Evolutionary conservation across 2,329 filamentous ascomycete species (phyloP), one percentile per base, ranked within the genome.

Genomic region (Colletotrichum euphorbiae): DNA sequence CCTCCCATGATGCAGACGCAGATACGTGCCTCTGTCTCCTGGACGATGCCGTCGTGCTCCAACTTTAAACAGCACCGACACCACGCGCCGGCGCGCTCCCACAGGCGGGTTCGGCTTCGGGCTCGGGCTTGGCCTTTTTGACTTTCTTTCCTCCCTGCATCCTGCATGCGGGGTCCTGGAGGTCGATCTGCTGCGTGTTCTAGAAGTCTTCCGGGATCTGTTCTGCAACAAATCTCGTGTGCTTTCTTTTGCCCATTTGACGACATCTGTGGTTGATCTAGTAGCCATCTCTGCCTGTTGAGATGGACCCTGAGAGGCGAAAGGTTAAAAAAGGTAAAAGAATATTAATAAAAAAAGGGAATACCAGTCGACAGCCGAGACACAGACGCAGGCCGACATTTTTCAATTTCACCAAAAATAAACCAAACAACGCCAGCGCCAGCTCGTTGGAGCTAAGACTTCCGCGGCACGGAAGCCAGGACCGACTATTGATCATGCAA

Each of bases 141-240:
- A 19, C 51, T 54, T 51, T 48, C n/a, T 33, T 36, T 43, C 24
- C 65, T 65, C 65, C 61, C 65, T 68, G 61, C 61, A 65, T 45
- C 28, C 46, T 54, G 54, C 54, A 69, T 50, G 31, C 42, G 66
- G 66, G 61, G 54, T 57, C 33, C 33, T 52, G 15, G 40, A 19
- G 33, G 66, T 55, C n/a, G 66, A 66, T 60, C 61, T 58, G 42
- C 54, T 45, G 61, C 61, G 42, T 59, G 61, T 69, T 69, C 66
- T 69, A 66, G 61, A 69, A 69, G 61, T 38, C 48, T 59, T 69
- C 46, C 43, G 54, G 65, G 55, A 65, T 68, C 38, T 59, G 40
- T 66, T 69, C 66, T 69, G 48, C 55, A 68, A 40, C 61, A 33
- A 48, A 65, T 15, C 54, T 43, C 54, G 24, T 45, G 51, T 55